phyloP scores from a whole-genome alignment of 129 eudicot species.

The Calendula officinalis region DNA sequence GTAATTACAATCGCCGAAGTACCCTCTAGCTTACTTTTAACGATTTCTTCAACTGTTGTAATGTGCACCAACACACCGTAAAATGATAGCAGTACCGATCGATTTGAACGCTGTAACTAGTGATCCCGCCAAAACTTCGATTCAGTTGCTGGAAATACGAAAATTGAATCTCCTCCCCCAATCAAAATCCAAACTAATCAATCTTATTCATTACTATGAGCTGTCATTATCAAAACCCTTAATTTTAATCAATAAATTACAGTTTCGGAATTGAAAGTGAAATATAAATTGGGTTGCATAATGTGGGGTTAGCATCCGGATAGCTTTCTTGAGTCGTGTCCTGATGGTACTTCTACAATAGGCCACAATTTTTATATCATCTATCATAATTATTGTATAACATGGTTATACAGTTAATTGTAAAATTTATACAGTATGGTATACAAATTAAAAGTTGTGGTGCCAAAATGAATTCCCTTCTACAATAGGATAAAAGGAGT shows the following conservation, averaged over 20 bases:
- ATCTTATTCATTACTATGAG: too few species aligned
- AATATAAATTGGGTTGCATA: slow-evolving; percentile 25
- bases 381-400: too few species aligned
- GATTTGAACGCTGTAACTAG: background rate
- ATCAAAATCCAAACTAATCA: too few species aligned
- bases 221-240: too few species aligned
- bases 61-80: background rate
- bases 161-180: too few species aligned
- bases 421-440: too few species aligned
- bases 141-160: background rate
- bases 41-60: slow-evolving; percentile 34
- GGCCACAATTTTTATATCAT: too few species aligned
- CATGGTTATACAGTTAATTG: too few species aligned
- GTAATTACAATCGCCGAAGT: slow-evolving; percentile 13
- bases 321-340: background rate
- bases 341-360: too few species aligned
- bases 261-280: slow-evolving; percentile 41
- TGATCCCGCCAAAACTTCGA: background rate
- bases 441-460: too few species aligned
- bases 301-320: slow-evolving; percentile 34
- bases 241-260: background rate
- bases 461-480: too few species aligned
- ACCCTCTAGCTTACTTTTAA: slow-evolving; percentile 35
- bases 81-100: background rate
- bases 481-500: too few species aligned